Base-by-base conservation (phyloP, 176 grass and related monocot genomes). In the Aechmea fasciata region DNA sequence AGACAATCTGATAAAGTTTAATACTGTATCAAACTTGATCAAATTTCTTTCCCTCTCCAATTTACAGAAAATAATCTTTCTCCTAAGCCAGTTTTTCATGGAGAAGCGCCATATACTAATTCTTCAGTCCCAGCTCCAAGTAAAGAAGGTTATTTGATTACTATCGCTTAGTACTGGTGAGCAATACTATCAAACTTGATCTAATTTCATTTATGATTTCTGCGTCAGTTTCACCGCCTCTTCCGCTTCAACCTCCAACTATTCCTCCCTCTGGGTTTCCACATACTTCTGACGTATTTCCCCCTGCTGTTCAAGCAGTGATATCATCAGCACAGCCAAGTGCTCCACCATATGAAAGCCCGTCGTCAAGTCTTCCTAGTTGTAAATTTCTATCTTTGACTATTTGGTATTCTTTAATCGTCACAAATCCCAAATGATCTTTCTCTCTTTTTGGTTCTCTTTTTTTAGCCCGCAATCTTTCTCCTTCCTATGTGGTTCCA, bases 221-320 rank as follows among this genome's bases (percentile, higher is more conserved):
- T 41, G 33, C 33, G 33, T 7, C 33, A 41, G 33, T 41, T 41
- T 41, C 33, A 41, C 33, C 4, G 0, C 33, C 33, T 41, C 33
- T 41, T 41, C 33, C 33, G 3, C 33, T 41, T 41, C 33, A 41
- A 41, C 33, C 33, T 41, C 33, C 33, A 41, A 41, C 33, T 2
- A 17, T 52, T 13, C 52, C 71, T 69, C 70, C 72, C 75, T 68
- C 29, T 70, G 41, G 11, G 29, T 51, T 76, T 47, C 14, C 65
- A n/a, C 78, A 19, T 12, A 57, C 65, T 68, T 25, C 69, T 65
- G 70, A 78, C 64, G 11, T 50, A 11, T 3, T 64, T 65, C 53
- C 83, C 72, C 77, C 18, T 2, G 59, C 51, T 61, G 62, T 72
- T 11, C 69, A 74, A 57, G 50, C 63, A 75, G 67, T 83, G n/a